Conservation (phyloP, 2,329 filamentous ascomycete genomes). For the Bimuria novae-zelandiae region DNA sequence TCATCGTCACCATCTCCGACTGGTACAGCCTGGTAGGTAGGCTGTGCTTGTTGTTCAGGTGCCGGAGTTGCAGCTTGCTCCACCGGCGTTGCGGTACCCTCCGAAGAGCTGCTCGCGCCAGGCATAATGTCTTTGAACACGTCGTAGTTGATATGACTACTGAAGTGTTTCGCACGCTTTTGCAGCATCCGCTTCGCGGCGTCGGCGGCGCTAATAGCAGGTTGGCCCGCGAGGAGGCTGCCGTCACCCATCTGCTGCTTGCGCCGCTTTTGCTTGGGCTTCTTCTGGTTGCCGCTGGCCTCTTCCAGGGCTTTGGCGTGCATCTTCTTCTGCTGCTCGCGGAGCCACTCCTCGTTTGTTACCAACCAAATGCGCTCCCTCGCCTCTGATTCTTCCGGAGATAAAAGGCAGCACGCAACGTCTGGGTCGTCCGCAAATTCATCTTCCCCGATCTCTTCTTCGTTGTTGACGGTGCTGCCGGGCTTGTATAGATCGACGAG, state of each 20-base stretch:
- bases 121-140: constrained; percentile 49
- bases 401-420: constrained; percentile 72
- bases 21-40: constrained; percentile 17
- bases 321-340: constrained; percentile 81
- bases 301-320: constrained; percentile 71
- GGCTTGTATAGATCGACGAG: constrained; percentile 34
- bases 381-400: constrained; percentile 74
- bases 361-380: constrained; percentile 96
- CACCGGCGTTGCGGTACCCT: constrained; percentile 23
- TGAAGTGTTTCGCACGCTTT: constrained; percentile 50
- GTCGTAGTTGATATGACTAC: constrained; percentile 54
- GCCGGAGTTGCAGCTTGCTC: no score
- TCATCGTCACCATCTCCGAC: constrained; percentile 37
- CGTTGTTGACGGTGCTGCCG: constrained; percentile 27
- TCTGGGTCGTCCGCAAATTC: constrained; percentile 92
- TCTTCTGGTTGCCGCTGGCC: constrained; percentile 55
- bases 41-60: constrained; percentile 6
- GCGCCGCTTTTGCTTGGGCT: constrained; percentile 53
- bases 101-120: constrained; percentile 11
- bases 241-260: constrained; percentile 46
- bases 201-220: constrained; percentile 51
- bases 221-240: constrained; percentile 49
- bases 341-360: constrained; percentile 91
- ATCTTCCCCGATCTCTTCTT: constrained; percentile 70
- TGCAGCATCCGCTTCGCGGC: constrained; percentile 52